Conservation (phyloP, 2,329 filamentous ascomycete genomes). For the Xylariaceae sp. region DNA sequence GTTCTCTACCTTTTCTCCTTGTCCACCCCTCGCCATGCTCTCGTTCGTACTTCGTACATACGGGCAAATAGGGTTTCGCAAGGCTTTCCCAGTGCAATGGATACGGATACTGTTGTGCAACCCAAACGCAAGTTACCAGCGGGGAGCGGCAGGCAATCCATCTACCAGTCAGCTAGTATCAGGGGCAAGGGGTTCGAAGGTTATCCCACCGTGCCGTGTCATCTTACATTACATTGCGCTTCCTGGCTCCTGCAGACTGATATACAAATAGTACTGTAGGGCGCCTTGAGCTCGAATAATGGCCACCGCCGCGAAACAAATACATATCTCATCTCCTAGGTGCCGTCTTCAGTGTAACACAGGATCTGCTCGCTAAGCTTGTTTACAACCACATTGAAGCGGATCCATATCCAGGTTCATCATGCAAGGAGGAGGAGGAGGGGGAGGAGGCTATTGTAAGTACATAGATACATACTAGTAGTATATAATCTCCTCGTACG, state of each 20-base stretch:
- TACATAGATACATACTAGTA: background rate
- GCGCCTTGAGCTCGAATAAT: background rate
- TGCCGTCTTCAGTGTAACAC: background rate
- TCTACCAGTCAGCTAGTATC: too few relatives aligned
- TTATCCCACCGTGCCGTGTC: too few relatives aligned
- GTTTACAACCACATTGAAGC: background rate
- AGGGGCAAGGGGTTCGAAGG: background rate
- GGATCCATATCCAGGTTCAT: background rate
- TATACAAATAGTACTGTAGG: background rate
- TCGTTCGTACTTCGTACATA: background rate
- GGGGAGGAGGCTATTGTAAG: background rate
- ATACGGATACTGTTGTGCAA: background rate
- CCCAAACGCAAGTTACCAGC: background rate
- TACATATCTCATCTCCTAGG: background rate
- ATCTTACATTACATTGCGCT: too few relatives aligned
- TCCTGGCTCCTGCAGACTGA: background rate
- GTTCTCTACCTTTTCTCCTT: background rate
- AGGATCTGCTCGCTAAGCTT: background rate
- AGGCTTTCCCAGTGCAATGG: constrained; percentile 3
- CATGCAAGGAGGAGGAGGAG: background rate
- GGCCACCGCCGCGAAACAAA: background rate
- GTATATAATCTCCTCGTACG: too few relatives aligned
- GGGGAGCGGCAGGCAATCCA: background rate
- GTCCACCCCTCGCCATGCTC: background rate
- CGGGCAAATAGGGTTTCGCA: constrained; percentile 1